Percentiles rank a stretch among this genome's conserved stretches.
phyloP scores from a whole-genome alignment of 768 basidiomycete genomes.

The Auricularia auricula-judae region DNA sequence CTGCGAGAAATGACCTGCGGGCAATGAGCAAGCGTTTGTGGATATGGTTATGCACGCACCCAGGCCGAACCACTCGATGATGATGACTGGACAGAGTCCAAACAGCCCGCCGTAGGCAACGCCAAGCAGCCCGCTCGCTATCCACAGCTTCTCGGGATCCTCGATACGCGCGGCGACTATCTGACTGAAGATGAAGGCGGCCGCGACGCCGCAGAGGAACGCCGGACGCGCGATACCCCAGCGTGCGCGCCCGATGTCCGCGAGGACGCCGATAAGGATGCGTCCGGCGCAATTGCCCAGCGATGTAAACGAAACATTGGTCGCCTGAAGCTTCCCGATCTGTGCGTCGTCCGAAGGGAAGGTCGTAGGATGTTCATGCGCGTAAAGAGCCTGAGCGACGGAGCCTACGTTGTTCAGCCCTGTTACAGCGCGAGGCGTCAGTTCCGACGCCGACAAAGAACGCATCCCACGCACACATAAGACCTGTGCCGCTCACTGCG shows the following conservation, averaged over 20 bases:
- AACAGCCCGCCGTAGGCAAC: conserved; percentile 66
- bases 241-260: conserved; percentile 51
- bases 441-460: not conserved
- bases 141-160: conserved; percentile 32
- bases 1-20: conserved; percentile 59
- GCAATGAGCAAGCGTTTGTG: too few species aligned
- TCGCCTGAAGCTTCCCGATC: conserved; percentile 66
- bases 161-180: conserved; percentile 42
- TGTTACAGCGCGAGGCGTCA: conserved; percentile 13
- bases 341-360: conserved; percentile 24
- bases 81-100: conserved; percentile 62
- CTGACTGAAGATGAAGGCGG: conserved; percentile 65
- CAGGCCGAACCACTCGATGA: conserved; percentile 84
- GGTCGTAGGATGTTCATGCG: conserved; percentile 47
- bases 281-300: conserved; percentile 74
- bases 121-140: conserved; percentile 37
- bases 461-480: conserved; percentile 48
- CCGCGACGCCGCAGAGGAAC: conserved; percentile 55
- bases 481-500: conserved; percentile 58
- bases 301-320: conserved; percentile 76
- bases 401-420: conserved; percentile 85
- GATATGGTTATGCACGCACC: conserved; percentile 32
- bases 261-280: conserved; percentile 61
- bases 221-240: conserved; percentile 54
- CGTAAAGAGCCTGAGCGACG: conserved; percentile 58